A percentile compares a stretch with the other conserved stretches of the same genome.
Evolutionary conservation across 495 filamentous ascomycete species (phyloP).

Genomic region (Lophiostoma macrostomum): DNA sequence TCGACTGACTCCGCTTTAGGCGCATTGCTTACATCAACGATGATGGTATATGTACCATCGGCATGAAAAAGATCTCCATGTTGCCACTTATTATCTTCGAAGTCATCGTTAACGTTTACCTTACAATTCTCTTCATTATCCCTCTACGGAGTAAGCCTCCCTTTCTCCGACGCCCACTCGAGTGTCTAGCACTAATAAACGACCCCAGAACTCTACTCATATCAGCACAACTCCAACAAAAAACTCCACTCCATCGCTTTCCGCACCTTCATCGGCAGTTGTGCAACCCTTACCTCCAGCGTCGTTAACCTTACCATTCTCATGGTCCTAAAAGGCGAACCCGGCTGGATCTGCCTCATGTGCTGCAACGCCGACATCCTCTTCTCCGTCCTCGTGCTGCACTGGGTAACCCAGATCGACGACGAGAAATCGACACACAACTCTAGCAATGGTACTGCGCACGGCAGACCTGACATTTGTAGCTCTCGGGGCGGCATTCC

Average conservation of each 20-base stretch:
- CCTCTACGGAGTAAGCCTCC: conserved; percentile 46
- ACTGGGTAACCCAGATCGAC: conserved; percentile 55
- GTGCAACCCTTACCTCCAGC: conserved; percentile 48
- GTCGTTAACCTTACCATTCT: conserved; percentile 53
- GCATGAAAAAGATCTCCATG: conserved; percentile 50
- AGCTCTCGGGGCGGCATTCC: neutral
- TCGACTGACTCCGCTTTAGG: conserved; percentile 27
- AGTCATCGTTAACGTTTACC: conserved; percentile 52
- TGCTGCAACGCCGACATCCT: conserved; percentile 57
- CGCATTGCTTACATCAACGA: conserved; percentile 47
- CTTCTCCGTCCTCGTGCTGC: conserved; percentile 52
- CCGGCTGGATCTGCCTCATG: conserved; percentile 56
- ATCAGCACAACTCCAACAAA: conserved; percentile 40
- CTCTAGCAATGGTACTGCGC: neutral
- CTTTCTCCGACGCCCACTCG: neutral
- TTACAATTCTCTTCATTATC: conserved; percentile 50
- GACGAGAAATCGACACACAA: conserved; percentile 27
- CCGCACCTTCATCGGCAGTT: conserved; percentile 50
- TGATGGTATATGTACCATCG: conserved; percentile 51
- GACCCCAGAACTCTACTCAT: conserved; percentile 43
- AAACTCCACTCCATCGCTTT: conserved; percentile 44
- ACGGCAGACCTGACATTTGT: neutral
- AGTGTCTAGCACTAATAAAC: neutral
- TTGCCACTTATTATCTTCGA: conserved; percentile 52
- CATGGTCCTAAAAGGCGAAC: conserved; percentile 51